phyloP scores from a whole-genome alignment of 495 filamentous ascomycete species.

The Lineolata rhizophorae region DNA sequence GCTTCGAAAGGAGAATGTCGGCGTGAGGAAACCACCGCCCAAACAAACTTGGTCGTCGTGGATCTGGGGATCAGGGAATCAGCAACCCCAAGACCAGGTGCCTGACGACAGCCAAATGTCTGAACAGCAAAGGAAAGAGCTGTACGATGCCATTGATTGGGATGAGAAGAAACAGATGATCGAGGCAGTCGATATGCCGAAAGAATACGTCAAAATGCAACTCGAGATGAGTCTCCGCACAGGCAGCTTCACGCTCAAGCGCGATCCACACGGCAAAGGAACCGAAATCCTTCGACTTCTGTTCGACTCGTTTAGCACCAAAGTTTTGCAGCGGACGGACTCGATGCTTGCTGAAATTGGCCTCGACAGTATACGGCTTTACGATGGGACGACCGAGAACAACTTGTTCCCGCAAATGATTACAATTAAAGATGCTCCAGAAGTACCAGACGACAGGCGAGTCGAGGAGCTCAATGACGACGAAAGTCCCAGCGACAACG shows the following conservation, averaged over 20 bases:
- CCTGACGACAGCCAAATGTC: constrained; percentile 62
- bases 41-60: constrained; percentile 70
- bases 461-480: constrained; percentile 39
- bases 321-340: constrained; percentile 67
- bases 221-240: constrained; percentile 74
- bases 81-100: constrained; percentile 31
- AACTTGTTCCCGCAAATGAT: constrained; percentile 87
- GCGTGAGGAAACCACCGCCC: constrained; percentile 44
- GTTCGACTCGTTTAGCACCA: constrained; percentile 83
- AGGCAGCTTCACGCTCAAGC: constrained; percentile 80
- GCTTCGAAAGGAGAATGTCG: constrained; percentile 80
- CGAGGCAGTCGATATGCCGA: constrained; percentile 69
- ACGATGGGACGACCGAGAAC: constrained; percentile 82
- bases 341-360: constrained; percentile 74
- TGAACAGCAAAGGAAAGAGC: constrained; percentile 84
- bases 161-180: constrained; percentile 83
- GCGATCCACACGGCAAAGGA: constrained; percentile 57
- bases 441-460: constrained; percentile 23
- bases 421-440: constrained; percentile 67
- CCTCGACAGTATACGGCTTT: constrained; percentile 78
- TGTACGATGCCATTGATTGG: constrained; percentile 95
- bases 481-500: constrained; percentile 5
- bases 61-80: constrained; percentile 45
- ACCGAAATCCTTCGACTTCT: constrained; percentile 72
- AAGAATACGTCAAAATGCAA: constrained; percentile 79